Evolutionary conservation across 2,329 filamentous ascomycete genomes (phyloP).

Genomic region (Cytospora piceae): DNA sequence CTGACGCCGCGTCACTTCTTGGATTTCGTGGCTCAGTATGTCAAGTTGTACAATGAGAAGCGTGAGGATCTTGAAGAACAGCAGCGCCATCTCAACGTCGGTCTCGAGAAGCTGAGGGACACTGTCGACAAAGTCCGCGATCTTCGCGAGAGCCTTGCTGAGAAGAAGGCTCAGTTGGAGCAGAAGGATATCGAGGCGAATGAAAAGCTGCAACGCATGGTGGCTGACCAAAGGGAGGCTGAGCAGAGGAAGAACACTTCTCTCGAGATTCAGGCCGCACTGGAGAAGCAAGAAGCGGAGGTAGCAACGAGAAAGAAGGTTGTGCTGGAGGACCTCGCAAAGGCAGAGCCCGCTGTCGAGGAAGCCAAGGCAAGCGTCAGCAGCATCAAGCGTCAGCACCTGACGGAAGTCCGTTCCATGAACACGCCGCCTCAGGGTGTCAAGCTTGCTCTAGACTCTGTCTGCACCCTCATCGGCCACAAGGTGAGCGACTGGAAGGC

Average conservation of each 20-base stretch:
- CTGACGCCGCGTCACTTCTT: constrained; percentile 96
- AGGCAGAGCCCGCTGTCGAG: constrained; percentile 88
- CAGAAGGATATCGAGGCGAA: constrained; percentile 94
- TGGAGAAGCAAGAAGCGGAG: constrained; percentile 88
- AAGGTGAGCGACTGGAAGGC: constrained; percentile 90
- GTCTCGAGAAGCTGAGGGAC: constrained; percentile 94
- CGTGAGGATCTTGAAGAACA: constrained; percentile 98
- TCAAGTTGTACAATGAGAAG: constrained; percentile 97
- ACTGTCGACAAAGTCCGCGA: constrained; percentile 97
- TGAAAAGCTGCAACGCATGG: constrained; percentile 96
- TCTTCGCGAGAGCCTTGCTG: constrained; percentile 83
- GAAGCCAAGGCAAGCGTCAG: constrained; percentile 95
- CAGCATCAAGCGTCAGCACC: constrained; percentile 96
- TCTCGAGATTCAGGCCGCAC: constrained; percentile 81
- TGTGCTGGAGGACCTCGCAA: constrained; percentile 84
- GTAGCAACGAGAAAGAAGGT: constrained; percentile 82
- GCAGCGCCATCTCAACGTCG: constrained; percentile 96
- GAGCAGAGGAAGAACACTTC: constrained; percentile 89
- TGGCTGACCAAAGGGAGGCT: constrained; percentile 92
- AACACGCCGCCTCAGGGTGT: constrained; percentile 89
- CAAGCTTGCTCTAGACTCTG: constrained; percentile 90
- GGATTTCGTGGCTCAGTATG: constrained; percentile 97
- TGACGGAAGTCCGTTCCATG: constrained; percentile 98
- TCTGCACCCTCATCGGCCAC: constrained; percentile 91
- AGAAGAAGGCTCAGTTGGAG: constrained; percentile 93